Conservation (phyloP, 116 monocot species). For the Posidonia oceanica region DNA sequence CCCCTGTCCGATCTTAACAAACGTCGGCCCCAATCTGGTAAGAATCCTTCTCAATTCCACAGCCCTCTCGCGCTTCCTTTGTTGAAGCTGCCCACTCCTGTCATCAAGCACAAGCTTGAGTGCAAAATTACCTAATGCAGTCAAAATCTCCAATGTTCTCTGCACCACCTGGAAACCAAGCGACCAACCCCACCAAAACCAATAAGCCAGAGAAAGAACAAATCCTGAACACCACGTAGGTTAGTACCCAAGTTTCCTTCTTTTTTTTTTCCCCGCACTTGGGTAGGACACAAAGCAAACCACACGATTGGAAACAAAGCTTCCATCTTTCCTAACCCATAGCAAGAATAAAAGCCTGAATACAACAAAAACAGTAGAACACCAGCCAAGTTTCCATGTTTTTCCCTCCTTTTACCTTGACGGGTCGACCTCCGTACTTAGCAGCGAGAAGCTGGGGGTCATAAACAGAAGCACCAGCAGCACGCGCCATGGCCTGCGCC, state of each 20-base stretch:
- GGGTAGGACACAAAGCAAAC: background rate
- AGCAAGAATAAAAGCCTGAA: background rate
- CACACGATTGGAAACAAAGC: background rate
- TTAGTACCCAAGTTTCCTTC: background rate
- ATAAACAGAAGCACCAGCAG: constrained; percentile 47
- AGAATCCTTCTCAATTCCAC: constrained; percentile 53
- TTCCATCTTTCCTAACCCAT: background rate
- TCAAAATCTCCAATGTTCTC: constrained; percentile 52
- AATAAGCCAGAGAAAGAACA: background rate
- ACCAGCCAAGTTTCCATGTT: background rate
- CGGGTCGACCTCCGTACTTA: constrained; percentile 55
- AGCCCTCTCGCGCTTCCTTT: constrained; percentile 51
- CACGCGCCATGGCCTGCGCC: constrained; percentile 69
- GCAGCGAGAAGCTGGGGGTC: constrained; percentile 52
- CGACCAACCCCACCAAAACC: background rate
- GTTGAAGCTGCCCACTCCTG: constrained; percentile 35
- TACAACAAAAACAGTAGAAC: background rate
- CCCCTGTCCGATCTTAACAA: constrained; percentile 97
- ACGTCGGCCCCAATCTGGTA: constrained; percentile 78
- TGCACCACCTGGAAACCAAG: constrained; percentile 25
- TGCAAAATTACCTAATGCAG: constrained; percentile 53
- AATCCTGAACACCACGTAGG: background rate
- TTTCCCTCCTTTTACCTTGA: constrained; percentile 33
- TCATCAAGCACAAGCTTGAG: constrained; percentile 55
- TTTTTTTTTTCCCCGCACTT: background rate